Percentiles rank a stretch among this genome's conserved stretches.
phyloP scores from a whole-genome alignment of 2,329 filamentous ascomycete species.

The Penicillium paneum region DNA sequence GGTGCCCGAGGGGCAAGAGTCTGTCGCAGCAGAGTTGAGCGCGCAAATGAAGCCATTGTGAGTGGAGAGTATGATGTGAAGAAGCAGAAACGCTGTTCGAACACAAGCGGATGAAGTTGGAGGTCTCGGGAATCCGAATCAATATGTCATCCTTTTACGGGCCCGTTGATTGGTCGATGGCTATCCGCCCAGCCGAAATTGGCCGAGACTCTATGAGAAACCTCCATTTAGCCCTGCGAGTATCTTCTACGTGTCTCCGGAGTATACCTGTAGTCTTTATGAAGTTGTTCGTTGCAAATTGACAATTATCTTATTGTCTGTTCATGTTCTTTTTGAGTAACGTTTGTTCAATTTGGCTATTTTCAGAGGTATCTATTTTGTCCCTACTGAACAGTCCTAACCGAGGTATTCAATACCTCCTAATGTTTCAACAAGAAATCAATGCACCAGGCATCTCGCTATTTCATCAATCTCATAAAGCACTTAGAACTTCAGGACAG shows the following conservation, averaged over 20 bases:
- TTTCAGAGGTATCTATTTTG: not conserved
- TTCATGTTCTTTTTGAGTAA: not conserved
- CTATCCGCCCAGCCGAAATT: constrained; percentile 40
- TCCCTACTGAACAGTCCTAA: constrained; percentile 5
- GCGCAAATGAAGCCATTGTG: constrained; percentile 44
- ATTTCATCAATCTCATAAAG: constrained; percentile 12
- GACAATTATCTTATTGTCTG: not conserved
- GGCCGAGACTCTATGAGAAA: constrained; percentile 29
- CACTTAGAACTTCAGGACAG: constrained; percentile 66
- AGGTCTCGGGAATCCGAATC: constrained; percentile 40
- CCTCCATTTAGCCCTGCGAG: constrained; percentile 16
- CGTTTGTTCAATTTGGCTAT: not conserved
- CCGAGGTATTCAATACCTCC: constrained; percentile 13
- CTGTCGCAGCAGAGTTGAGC: constrained; percentile 39
- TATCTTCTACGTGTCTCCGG: constrained; percentile 1
- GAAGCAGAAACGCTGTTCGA: constrained; percentile 16
- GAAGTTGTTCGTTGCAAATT: not conserved
- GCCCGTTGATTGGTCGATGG: constrained; percentile 35
- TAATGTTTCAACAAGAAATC: not conserved
- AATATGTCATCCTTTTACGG: constrained; percentile 41
- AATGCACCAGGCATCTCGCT: constrained; percentile 11
- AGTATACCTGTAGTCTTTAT: not conserved
- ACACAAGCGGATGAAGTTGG: constrained; percentile 31
- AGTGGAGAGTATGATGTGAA: constrained; percentile 17
- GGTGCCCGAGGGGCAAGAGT: constrained; percentile 36